Evolutionary conservation across 192 early-diverging fungal genomes (phyloP), one percentile per base, ranked within the genome.

Genomic region (Coemansia sp.): DNA sequence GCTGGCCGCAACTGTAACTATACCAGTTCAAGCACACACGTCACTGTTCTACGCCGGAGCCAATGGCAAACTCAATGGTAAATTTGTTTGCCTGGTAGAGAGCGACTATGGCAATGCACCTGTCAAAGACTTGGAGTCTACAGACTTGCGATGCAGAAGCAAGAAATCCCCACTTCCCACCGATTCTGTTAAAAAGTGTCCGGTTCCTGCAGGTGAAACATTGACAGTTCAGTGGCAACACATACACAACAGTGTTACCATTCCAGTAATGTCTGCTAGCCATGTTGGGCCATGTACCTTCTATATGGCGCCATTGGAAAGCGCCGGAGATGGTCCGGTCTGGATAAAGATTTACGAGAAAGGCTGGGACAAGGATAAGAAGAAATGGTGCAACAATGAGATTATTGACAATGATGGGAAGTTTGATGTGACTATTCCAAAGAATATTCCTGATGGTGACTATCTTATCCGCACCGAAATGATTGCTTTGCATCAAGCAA

Each of bases 341-440:
- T 75, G 66, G 72, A 63, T 63, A 48, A 68, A 75, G 36, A 60
- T 68, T 8, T 68, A 46, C 16, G 60, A 74, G 33, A 35, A 74
- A 1, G 65, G 65, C 0, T 74, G 38, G 33, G 12, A 46, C 20
- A 19, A 19, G 6, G 15, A 23, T 0, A 23, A 18, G 4, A 40
- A 65, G 3, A 14, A 39, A 11, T 71, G 68, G 68, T 65, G 57
- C 11, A 23, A 46, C 3, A 46, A 55, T 16, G 65, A 40, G 57
- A 9, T 71, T 11, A 58, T 59, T 28, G 12, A 36, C 6, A 45
- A n/a, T n/a, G 49, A 64, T 4, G 62, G 68, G 0, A 42, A 40
- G 5, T n/a, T 50, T 12, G 39, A 59, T 10, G 36, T 71, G 0
- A 42, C 38, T 1, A 56, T 71, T 39, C 68, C 68, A 0, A 12